Evolutionary conservation across 169 alveolate genomes (phyloP).

Genomic region (Babesia bigemina): DNA sequence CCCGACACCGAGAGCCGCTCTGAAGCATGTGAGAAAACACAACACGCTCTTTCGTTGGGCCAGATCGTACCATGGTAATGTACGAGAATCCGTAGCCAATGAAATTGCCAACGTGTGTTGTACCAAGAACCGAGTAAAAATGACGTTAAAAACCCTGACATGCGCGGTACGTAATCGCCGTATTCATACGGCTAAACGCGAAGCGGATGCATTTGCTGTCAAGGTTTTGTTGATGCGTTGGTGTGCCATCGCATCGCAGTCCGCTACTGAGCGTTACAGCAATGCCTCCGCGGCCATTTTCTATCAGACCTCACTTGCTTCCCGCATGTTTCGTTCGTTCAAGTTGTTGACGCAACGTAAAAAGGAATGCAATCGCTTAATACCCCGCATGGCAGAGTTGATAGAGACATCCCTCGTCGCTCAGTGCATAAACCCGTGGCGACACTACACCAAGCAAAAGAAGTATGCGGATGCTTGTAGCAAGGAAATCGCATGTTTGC

Average conservation of each 20-base stretch:
- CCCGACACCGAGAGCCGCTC: neutral
- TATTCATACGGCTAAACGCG: slow-evolving; percentile 6
- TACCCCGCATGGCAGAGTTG: slow-evolving; percentile 13
- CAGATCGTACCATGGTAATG: slow-evolving; percentile 36
- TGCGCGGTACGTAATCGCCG: slow-evolving; percentile 9
- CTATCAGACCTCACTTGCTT: slow-evolving; percentile 26
- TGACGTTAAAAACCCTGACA: slow-evolving; percentile 14
- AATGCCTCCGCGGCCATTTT: slow-evolving; percentile 13
- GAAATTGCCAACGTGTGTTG: slow-evolving; percentile 28
- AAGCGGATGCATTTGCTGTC: slow-evolving; percentile 23
- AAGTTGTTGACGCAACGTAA: neutral
- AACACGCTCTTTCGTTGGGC: slow-evolving; percentile 32
- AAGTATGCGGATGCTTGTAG: neutral
- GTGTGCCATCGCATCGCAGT: slow-evolving; percentile 13
- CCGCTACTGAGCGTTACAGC: slow-evolving; percentile 8
- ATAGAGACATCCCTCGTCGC: slow-evolving; percentile 11
- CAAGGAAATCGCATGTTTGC: neutral
- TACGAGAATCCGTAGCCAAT: slow-evolving; percentile 3
- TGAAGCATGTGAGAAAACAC: slow-evolving; percentile 5
- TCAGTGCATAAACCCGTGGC: slow-evolving; percentile 2
- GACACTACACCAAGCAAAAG: slow-evolving; percentile 1
- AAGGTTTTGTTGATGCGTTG: slow-evolving; percentile 10
- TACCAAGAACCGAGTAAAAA: slow-evolving; percentile 15
- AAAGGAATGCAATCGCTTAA: neutral
- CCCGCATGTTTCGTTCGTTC: slow-evolving; percentile 18